A percentile compares a stretch with the other conserved stretches of the same genome.
Evolutionary conservation across 352 stramenopile genomes (phyloP).

Genomic region (Pythium periplocum): DNA sequence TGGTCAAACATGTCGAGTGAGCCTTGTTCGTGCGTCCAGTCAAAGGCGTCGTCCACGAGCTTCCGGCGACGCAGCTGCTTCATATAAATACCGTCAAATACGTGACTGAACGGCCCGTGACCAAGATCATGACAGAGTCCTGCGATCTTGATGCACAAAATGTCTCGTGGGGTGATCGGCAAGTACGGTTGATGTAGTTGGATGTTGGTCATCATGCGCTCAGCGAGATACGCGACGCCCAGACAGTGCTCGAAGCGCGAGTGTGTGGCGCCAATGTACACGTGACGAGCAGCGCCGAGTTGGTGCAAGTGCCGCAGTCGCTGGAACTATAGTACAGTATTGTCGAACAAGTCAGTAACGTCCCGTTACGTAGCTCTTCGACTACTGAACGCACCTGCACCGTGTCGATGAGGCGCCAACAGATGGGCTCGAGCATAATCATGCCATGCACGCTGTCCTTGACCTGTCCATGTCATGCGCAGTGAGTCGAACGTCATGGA

Average conservation of each 20-base stretch:
- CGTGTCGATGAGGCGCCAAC: constrained; percentile 80
- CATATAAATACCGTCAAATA: constrained; percentile 76
- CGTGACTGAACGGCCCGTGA: constrained; percentile 78
- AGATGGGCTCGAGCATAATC: constrained; percentile 74
- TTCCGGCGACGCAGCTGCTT: constrained; percentile 32
- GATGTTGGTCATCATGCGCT: constrained; percentile 83
- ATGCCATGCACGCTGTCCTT: constrained; percentile 78
- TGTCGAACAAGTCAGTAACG: background rate
- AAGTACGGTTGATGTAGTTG: constrained; percentile 83
- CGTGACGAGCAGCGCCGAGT: constrained; percentile 84
- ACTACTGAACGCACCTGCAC: constrained; percentile 33
- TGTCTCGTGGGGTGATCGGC: constrained; percentile 65
- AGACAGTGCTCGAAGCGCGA: constrained; percentile 86
- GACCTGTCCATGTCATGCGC: constrained; percentile 32
- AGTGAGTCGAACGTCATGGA: no score
- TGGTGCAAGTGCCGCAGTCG: constrained; percentile 93
- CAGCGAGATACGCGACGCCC: constrained; percentile 92
- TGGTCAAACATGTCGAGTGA: constrained; percentile 76
- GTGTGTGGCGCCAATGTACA: constrained; percentile 86
- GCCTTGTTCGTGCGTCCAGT: constrained; percentile 73
- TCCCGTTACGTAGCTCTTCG: no score
- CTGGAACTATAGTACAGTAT: constrained; percentile 72
- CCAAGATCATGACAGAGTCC: constrained; percentile 76
- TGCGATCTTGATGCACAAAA: constrained; percentile 76
- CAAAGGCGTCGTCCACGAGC: constrained; percentile 7